Evolutionary conservation across 2,329 filamentous ascomycete species (phyloP).

Genomic region (Cercospora zeina): DNA sequence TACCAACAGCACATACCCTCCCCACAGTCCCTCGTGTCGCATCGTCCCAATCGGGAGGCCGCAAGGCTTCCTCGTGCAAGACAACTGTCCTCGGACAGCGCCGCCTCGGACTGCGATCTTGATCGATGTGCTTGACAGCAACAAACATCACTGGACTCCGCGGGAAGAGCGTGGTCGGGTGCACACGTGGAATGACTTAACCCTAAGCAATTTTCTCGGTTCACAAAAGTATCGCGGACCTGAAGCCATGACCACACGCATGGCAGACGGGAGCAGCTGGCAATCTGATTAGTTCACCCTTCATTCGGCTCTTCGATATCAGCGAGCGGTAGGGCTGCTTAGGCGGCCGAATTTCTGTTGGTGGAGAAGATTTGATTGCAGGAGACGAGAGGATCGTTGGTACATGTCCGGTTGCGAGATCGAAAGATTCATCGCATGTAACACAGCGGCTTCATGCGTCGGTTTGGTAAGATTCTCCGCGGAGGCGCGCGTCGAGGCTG

Average conservation of each 20-base stretch:
- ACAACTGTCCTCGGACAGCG: constrained; percentile 39
- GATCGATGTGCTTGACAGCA: constrained; percentile 15
- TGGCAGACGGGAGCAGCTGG: constrained; percentile 58
- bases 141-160: constrained; percentile 6
- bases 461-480: constrained; percentile 71
- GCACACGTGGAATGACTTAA: constrained; percentile 73
- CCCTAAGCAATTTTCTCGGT: constrained; percentile 80
- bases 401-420: constrained; percentile 37
- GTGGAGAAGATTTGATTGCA: constrained; percentile 23
- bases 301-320: constrained; percentile 26
- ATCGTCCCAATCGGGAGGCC: constrained; percentile 65
- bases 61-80: constrained; percentile 23
- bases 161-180: constrained; percentile 39
- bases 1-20: constrained; percentile 66
- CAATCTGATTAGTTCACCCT: constrained; percentile 61
- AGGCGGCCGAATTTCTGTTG: constrained; percentile 10
- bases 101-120: constrained; percentile 20
- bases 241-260: neutral
- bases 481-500: constrained; percentile 73
- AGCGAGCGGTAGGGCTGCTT: constrained; percentile 16
- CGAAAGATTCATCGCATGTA: constrained; percentile 25
- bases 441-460: constrained; percentile 68
- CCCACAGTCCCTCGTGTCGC: constrained; percentile 72
- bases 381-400: constrained; percentile 39
- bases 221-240: constrained; percentile 47